These are phyloP conservation scores for Cryptococcus amylolentus DNA, from an alignment of 1,284 basidiomycete genomes.

Conservation along the genomic window DNA sequence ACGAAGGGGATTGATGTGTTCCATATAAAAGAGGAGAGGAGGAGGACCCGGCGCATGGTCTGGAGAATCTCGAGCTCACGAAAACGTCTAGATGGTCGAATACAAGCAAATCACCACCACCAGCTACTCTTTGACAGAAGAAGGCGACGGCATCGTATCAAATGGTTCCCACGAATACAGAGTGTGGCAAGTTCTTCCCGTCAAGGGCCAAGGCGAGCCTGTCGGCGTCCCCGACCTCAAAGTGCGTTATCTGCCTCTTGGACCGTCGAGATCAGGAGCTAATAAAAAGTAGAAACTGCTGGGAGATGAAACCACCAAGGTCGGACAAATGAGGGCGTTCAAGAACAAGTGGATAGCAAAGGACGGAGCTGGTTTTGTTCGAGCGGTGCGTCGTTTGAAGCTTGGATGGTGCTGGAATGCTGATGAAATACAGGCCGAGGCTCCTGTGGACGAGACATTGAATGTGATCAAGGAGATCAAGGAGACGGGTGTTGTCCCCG, in stretches of 20 bases:
- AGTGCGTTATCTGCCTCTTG: conserved; percentile 24
- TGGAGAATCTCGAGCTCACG: neutral
- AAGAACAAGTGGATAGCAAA: conserved; percentile 97
- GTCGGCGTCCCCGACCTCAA: conserved; percentile 64
- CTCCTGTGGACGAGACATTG: conserved; percentile 69
- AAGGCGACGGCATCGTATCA: conserved; percentile 73
- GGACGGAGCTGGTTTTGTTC: conserved; percentile 81
- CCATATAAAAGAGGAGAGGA: no score
- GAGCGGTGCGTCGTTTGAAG: conserved; percentile 60
- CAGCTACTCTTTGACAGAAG: conserved; percentile 69
- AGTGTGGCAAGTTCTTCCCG: conserved; percentile 79
- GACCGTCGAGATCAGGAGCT: neutral
- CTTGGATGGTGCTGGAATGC: neutral
- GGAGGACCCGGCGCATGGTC: neutral
- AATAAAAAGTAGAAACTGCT: conserved; percentile 57
- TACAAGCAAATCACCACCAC: conserved; percentile 75
- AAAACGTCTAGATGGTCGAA: conserved; percentile 62
- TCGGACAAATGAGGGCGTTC: conserved; percentile 91
- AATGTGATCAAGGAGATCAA: conserved; percentile 72
- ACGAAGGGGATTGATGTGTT: no score
- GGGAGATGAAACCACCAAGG: conserved; percentile 79
- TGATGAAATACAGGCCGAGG: conserved; percentile 53
- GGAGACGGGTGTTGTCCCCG: conserved; percentile 61
- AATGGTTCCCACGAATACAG: conserved; percentile 90
- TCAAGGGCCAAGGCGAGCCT: conserved; percentile 64